Base-by-base conservation (phyloP, 768 basidiomycete genomes). In the Xerocomellus chrysenteron region DNA sequence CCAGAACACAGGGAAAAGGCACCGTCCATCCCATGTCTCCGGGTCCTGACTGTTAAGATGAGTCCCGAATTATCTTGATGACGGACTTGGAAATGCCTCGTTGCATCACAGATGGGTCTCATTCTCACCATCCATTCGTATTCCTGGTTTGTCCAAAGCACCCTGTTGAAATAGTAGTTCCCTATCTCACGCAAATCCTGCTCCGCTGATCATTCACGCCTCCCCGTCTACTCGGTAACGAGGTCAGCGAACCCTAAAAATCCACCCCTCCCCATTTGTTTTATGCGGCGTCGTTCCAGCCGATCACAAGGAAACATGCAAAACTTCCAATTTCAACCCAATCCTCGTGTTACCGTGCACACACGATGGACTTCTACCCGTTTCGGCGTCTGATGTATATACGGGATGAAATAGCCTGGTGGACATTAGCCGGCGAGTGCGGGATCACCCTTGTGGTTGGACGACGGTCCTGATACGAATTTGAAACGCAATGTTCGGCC, bases 171-270 rank as follows among this genome's bases (percentile, higher is more conserved):
- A 43, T 6, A 24, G 8, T 8, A 24, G 10, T 8, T 7, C 35
- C 14, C 6, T 41, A 36, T 42, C 10, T 16, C 28, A 48, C 33
- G 42, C 42, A 65, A 54, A 50, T 40, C 50, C 39, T 37, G 35
- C 44, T 57, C 51, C 49, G 60, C 56, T 63, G 51, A 58, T 60
- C 51, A 50, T 42, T 52, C 49, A 50, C 50, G 35, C 56, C 54
- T 61, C 47, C 36, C 58, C 43, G 45, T 36, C 40, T 17, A 16
- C 32, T 49, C n/a, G 43, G 30, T 21, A 5, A 43, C 37, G n/a
- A 50, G 21, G 44, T 57, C 63, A 55, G 40, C 45, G 36, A 43
- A 16, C 40, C 28, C 45, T 36, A 40, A 55, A 60, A 52, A 46
- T 11, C 13, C 3, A 17, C 21, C 19, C 21, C 19, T 21, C 16